Evolutionary conservation across 2,329 filamentous ascomycete genomes (phyloP), one percentile per base, ranked within the genome.

Genomic region (Leptoxyphium fumago): DNA sequence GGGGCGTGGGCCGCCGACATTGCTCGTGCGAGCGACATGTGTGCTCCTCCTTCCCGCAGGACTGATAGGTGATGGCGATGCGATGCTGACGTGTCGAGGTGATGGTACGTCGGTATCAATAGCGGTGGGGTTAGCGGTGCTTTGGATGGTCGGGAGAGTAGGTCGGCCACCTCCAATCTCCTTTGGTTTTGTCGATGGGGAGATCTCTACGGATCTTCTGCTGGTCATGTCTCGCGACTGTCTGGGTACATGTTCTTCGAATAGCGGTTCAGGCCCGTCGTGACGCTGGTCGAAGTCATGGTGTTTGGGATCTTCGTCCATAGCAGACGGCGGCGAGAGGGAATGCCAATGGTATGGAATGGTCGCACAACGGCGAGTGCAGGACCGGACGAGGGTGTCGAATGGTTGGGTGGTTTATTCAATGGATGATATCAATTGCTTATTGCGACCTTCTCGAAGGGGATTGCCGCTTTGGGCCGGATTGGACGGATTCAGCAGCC

Each of bases 271-370:
- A 2, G 58, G 56, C 8, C 57, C 57, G 44, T 60, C 55, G 41
- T 57, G 53, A 9, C 58, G 53, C 43, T 58, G 56, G 46, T 61
- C 56, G 49, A 61, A 60, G 50, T 60, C 54, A 48, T 60, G 56
- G 13, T 53, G 29, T n/a, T 51, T 45, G 10, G 51, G 46, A 21
- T 52, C 49, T 41, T 54, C 52, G 38, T 50, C 46, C 48, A 55
- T 52, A 15, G 32, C 15, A 15, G 15, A 36, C 13, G 32, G 15
- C 4, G 3, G 21, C 7, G 21, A 26, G 21, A 26, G 7, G 21
- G 7, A 26, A 26, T 26, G 21, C 21, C 21, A 7, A 26, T 26
- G 7, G 21, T 26, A 26, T 26, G 21, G 21, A 26, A 26, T 26
- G 21, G 21, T 26, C 7, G 21, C 21, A 26, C 21, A 26, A 26